Base-by-base conservation (phyloP, 495 filamentous ascomycete species). In the Daldinia caldariorum region DNA sequence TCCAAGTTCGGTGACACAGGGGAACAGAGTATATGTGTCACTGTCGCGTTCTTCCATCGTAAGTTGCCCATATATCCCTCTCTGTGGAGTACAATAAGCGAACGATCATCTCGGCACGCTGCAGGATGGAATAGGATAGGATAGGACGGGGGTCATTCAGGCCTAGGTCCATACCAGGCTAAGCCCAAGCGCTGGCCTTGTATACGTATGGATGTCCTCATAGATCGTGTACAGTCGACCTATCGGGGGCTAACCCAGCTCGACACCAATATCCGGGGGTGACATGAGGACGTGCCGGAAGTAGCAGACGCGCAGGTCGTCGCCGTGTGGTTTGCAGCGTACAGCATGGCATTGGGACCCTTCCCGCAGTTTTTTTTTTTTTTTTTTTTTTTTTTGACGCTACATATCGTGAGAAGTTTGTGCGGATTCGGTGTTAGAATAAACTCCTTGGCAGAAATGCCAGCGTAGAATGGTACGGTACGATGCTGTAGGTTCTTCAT, bases 191-290 rank as follows among this genome's bases (percentile, higher is more conserved):
- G 62, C 34, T 10, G 1, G 34, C 5, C 34, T 35, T 35, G 34
- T 1, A 35, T 56, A 47, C 50, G 39, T 18, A 43, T 6, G 41
- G n/a, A 47, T 47, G 43, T 31, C 54, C 37, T 54, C 63, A 63
- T 45, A 9, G 18, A 41, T 35, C 26, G 9, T 35, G 56, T 59
- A 60, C 69, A 51, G 54, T n/a, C 2, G 37, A 55, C 69, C 64
- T 72, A 72, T 67, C 63, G 69, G 63, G 45, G 39, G 38, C 53
- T 12, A 35, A 60, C 22, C 63, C 54, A 47, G 45, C 18, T 12
- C 29, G 41, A 34, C 9, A 5, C 31, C 63, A 72, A 67, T 67
- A 57, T 60, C 60, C 60, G 59, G 63, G 69, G 63, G 67, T 63
- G 22, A 32, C 14, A 38, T 58, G 5, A 34, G 38, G 3, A 31